phyloP scores from a whole-genome alignment of 345 rosid genomes.

The Erucastrum elatum region DNA sequence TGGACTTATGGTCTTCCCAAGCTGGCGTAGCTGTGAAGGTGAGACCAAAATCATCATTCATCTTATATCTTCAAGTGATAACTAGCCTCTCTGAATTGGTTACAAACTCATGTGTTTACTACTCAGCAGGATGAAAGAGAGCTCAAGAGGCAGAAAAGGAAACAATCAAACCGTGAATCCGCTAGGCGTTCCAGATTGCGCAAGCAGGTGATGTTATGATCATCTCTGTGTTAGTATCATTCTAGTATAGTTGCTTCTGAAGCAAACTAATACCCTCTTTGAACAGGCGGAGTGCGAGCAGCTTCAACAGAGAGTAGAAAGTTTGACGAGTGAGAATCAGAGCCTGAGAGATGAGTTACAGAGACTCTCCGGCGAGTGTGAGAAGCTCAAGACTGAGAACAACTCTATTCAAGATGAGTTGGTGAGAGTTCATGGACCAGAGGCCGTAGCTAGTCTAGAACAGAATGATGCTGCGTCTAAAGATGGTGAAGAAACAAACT shows the following conservation, averaged over 20 bases:
- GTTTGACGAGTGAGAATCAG: constrained; percentile 59
- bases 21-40: constrained; percentile 65
- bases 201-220: constrained; percentile 75
- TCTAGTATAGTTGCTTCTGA: neutral
- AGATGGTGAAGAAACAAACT: constrained; percentile 47
- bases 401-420: constrained; percentile 79
- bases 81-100: constrained; percentile 25
- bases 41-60: constrained; percentile 45
- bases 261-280: neutral
- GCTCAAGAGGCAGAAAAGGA: constrained; percentile 88
- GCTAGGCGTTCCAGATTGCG: constrained; percentile 97
- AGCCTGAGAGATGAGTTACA: constrained; percentile 75
- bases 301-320: constrained; percentile 78
- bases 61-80: constrained; percentile 1
- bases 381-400: constrained; percentile 85
- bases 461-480: constrained; percentile 43
- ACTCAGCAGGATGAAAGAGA: constrained; percentile 81
- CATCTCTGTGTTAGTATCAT: neutral
- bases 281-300: constrained; percentile 90
- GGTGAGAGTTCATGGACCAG: constrained; percentile 66
- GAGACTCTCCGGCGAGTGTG: constrained; percentile 80
- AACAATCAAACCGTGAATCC: constrained; percentile 97
- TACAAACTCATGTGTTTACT: constrained; percentile 4
- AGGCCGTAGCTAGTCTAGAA: constrained; percentile 66
- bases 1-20: constrained; percentile 84